Conservation (phyloP, 2,329 filamentous ascomycete species). For the Botrytis paeoniae region DNA sequence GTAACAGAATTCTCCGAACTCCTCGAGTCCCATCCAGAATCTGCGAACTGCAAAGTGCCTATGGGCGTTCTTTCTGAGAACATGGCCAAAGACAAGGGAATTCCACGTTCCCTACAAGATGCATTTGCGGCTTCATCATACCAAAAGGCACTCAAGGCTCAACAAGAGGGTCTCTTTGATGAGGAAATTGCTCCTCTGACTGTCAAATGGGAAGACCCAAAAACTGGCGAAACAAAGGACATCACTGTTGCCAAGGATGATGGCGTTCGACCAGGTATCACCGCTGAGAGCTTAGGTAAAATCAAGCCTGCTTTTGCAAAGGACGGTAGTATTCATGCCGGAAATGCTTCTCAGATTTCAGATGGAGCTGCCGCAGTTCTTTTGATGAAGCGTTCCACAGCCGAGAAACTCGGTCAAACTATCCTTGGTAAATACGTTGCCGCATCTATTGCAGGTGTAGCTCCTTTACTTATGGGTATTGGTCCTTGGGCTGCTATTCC, state of each 20-base stretch:
- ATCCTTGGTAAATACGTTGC: conserved; percentile 92
- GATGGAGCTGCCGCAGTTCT: conserved; percentile 94
- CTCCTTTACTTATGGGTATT: conserved; percentile 91
- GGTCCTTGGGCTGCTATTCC: conserved; percentile 96
- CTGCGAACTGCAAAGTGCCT: conserved; percentile 94
- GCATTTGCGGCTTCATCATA: conserved; percentile 92
- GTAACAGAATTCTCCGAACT: conserved; percentile 91
- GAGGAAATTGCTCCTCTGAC: conserved; percentile 86
- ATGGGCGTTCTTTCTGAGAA: conserved; percentile 93
- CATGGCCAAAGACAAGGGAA: conserved; percentile 83
- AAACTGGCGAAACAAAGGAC: conserved; percentile 79
- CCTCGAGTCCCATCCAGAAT: conserved; percentile 74
- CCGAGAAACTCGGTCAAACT: conserved; percentile 80
- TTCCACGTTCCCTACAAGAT: conserved; percentile 74
- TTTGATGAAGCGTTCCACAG: conserved; percentile 90
- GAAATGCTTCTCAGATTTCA: conserved; percentile 93
- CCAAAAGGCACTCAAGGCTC: conserved; percentile 82
- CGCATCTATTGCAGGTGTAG: conserved; percentile 81
- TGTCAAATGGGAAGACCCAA: conserved; percentile 85
- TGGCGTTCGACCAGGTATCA: conserved; percentile 81
- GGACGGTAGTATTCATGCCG: conserved; percentile 90
- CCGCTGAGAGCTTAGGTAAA: conserved; percentile 83
- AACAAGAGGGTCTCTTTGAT: conserved; percentile 85
- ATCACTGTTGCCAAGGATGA: conserved; percentile 85
- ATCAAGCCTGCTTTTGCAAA: conserved; percentile 88